A percentile compares a stretch with the other conserved stretches of the same genome.
Conservation (phyloP, 305 asterid species). For the Fraxinus sp. region DNA sequence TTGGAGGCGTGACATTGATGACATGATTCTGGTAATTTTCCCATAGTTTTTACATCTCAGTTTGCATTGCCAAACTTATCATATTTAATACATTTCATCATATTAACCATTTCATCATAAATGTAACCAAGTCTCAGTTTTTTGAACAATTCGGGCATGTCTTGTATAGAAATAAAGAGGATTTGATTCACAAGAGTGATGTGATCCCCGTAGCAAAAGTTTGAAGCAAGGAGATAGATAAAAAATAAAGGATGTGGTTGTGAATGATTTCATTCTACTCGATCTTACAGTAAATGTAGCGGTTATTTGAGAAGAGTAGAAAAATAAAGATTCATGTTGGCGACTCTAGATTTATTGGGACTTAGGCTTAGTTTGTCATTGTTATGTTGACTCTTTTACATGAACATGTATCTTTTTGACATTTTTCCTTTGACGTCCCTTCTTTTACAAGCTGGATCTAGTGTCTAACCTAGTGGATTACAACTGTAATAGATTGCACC, state of each 20-base stretch:
- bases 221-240: background rate
- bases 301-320: background rate
- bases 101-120: background rate
- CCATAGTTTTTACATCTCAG: background rate
- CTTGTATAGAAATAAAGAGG: background rate
- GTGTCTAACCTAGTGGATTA: background rate
- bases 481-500: background rate
- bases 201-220: background rate
- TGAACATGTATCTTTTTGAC: background rate
- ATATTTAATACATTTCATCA: conserved; percentile 4
- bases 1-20: conserved; percentile 98
- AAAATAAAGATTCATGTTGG: background rate
- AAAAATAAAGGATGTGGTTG: background rate
- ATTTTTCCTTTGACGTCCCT: background rate
- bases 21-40: conserved; percentile 82
- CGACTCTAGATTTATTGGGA: background rate
- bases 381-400: background rate
- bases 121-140: background rate
- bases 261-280: background rate
- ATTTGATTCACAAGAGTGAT: background rate
- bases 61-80: conserved; percentile 14
- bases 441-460: background rate
- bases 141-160: background rate
- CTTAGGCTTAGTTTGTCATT: background rate
- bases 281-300: background rate